A percentile compares a stretch with the other conserved stretches of the same genome.
These are phyloP conservation scores for Cephaloascus albidus DNA, from an alignment of 805 yeast genomes.

Conservation along the genomic window DNA sequence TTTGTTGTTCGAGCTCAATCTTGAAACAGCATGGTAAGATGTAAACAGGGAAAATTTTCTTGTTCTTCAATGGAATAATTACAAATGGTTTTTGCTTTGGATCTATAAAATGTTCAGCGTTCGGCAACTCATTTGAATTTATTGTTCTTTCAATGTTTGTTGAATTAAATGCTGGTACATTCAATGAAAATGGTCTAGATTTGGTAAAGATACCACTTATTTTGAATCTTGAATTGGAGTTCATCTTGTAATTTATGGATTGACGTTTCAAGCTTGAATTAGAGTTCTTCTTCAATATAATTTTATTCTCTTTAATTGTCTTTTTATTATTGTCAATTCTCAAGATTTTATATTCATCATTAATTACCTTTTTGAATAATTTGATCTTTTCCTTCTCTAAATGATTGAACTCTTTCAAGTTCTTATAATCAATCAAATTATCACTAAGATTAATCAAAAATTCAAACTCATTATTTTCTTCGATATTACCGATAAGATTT, in stretches of 20 bases:
- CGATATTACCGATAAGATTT: conserved; percentile 19
- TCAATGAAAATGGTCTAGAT: conserved; percentile 53
- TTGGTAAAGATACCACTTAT: conserved; percentile 50
- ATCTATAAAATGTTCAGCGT: conserved; percentile 27
- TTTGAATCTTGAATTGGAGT: conserved; percentile 28
- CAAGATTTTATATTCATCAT: conserved; percentile 22
- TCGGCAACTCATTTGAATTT: conserved; percentile 52
- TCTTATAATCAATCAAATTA: conserved; percentile 19
- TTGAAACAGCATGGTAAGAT: conserved; percentile 39
- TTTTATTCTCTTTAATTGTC: conserved; percentile 9
- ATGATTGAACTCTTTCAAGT: conserved; percentile 23
- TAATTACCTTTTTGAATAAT: conserved; percentile 19
- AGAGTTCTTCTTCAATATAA: conserved; percentile 19
- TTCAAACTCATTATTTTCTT: conserved; percentile 35
- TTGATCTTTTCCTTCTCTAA: conserved; percentile 15
- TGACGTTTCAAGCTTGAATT: conserved; percentile 22
- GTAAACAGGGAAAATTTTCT: conserved; percentile 43
- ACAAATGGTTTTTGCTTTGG: conserved; percentile 40
- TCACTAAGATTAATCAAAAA: conserved; percentile 41
- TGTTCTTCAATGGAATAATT: conserved; percentile 35
- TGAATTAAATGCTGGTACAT: conserved; percentile 21
- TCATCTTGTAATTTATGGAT: conserved; percentile 27
- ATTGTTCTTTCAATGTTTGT: conserved; percentile 34
- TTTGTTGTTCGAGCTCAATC: conserved; percentile 18
- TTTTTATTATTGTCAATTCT: conserved; percentile 22